A percentile compares a stretch with the other conserved stretches of the same genome.
These are phyloP conservation scores for Cladophialophora bantiana DNA, from an alignment of 2,329 filamentous ascomycete genomes.

Conservation along the genomic window DNA sequence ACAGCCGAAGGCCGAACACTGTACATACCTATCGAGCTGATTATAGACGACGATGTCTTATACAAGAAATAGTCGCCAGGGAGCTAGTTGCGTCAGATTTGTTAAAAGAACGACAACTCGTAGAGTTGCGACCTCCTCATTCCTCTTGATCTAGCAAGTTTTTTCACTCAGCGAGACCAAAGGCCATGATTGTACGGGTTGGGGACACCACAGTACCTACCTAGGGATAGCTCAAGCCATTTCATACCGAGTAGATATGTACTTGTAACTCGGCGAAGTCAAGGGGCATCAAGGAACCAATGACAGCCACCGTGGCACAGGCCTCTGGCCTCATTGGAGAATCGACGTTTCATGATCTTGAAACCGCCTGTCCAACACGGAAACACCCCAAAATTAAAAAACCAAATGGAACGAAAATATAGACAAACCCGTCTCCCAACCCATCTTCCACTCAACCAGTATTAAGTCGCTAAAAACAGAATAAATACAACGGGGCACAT, in stretches of 20 bases:
- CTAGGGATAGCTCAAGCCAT: not conserved
- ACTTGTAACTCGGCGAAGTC: no score
- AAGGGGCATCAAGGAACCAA: not conserved
- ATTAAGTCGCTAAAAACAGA: not conserved
- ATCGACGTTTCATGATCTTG: not conserved
- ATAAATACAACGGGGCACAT: no score
- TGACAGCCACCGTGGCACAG: slow-evolving; percentile 4
- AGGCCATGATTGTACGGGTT: no score
- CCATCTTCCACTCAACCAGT: not conserved
- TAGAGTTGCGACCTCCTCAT: not conserved
- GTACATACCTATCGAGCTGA: not conserved
- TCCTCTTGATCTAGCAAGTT: no score
- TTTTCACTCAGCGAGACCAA: no score
- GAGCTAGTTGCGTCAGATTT: not conserved
- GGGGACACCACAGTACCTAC: no score
- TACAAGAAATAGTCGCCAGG: not conserved
- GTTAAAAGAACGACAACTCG: not conserved
- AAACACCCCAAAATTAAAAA: not conserved
- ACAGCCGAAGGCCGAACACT: not conserved
- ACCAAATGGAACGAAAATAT: not conserved
- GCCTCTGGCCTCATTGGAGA: slow-evolving; percentile 9
- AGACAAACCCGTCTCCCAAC: not conserved
- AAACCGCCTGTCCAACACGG: not conserved
- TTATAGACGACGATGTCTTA: no score
- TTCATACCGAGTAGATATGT: no score